Base-by-base conservation (phyloP, 129 eudicot genomes). In the Pittosporum tobira region DNA sequence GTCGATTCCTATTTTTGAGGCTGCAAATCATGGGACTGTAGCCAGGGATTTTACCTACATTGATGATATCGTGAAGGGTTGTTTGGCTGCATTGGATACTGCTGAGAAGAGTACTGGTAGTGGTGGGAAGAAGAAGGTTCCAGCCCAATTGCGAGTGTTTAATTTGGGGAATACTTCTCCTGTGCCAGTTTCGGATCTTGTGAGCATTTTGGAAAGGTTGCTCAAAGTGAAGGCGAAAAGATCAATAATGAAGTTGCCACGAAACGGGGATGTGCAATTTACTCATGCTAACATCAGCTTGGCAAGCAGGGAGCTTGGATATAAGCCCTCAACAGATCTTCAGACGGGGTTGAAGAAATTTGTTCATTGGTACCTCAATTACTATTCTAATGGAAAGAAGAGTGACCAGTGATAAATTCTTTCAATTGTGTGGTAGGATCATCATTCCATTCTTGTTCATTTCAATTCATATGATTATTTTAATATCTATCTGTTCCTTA, bases 31-130 rank as follows among this genome's bases (percentile, higher is more conserved):
- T 23, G 96, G 96, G 0, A 83, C 88, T 0, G 93, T 87, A 19
- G 96, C 96, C 4, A 63, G 96, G 13, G 96, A 87, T 72, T 87
- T 87, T 50, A 87, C 96, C 44, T 87, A 76, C 68, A 80, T 87
- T 62, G 96, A 83, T 59, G 96, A 87, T 75, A 80, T 87, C 34
- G 96, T 87, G 20, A 87, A 80, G 79, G 96, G 96, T 30, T 87
- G 96, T 77, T 72, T 87, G 53, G 96, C 76, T 11, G 73, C 96
- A 25, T 62, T 87, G 64, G 96, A 87, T 55, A 87, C 96, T 0
- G 96, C 96, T 1, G 85, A 83, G 75, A 83, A 83, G 75, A 87
- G 96, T 45, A 87, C 96, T 0, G 96, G 96, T 0, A 83, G 88
- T 24, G 93, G 93, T 5, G 96, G 96, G 62, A 87, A 83, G 78